Base-by-base conservation (phyloP, 1,139 yeast genomes). In the Protomyces inundatus region DNA sequence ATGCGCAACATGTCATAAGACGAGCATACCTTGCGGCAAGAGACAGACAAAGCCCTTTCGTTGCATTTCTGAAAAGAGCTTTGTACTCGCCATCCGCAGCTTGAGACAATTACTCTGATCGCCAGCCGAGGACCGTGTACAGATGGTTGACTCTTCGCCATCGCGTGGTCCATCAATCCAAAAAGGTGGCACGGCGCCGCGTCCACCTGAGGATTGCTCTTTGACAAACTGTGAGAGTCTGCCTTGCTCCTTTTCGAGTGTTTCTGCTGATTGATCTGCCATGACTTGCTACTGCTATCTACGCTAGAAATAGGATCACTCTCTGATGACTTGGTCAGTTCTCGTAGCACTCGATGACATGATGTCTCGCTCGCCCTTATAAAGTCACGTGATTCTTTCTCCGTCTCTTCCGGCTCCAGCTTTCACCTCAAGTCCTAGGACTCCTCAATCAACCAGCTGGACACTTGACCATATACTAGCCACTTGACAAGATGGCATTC, bases 21-120 rank as follows among this genome's bases (percentile, higher is more conserved):
- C 33, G 3, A 5, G 30, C 56, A 10, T 42, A 58, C 62, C 62
- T 58, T 58, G 62, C 7, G 62, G 62, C 42, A 58, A 45, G 12
- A 58, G 53, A 40, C 62, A 58, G 42, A 58, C 53, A 50, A 51
- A 58, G n/a, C 54, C 54, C 6, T 42, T 32, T 14, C 56, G 39
- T 34, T 58, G 62, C 62, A 58, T 58, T 23, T 58, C 62, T 16
- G 62, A 48, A 33, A 58, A 58, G 32, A 58, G 45, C 35, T 58
- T 58, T 16, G 62, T 58, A 10, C 56, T 51, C 9, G 62, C 56
- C 62, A 58, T 30, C 30, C 54, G 45, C 14, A 58, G 53, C 56
- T 58, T 58, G 14, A 58, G 36, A n/a, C 62, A 58, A 5, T 42
- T 16, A 10, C 51, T 33, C 6, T 48, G 53, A 9, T 55, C 53